Base-by-base conservation (phyloP, 2,329 filamentous ascomycete genomes). In the Ceratocystis eucalypticola region DNA sequence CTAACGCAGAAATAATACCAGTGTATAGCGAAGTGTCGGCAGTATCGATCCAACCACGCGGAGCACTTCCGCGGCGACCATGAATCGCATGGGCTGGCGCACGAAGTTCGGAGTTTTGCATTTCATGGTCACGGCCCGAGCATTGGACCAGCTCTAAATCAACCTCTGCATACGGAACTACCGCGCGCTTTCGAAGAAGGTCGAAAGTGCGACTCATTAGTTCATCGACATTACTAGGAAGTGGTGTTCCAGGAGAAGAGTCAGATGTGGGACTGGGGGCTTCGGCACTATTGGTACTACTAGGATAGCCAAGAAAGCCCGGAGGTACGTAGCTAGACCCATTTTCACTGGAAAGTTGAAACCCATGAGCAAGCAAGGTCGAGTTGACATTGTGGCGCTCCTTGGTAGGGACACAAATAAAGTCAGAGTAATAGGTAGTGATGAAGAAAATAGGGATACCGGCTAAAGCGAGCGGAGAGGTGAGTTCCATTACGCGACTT, bases 381-480 rank as follows among this genome's bases (percentile, higher is more conserved):
- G 85, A 80, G 44, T 91, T 84, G 61, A 97, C 92, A 48, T 86
- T 87, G 30, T 82, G 78, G 63, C 88, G 85, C 72, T 88, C 85
- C 73, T 86, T 88, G 65, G 81, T 81, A 0, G 94, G 92, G 0
- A 96, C 91, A 45, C 97, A 82, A 71, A 99, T 95, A 76, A 96
- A 97, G 77, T 99, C 93, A 44, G 89, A 94, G 76, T 96, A 97
- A 76, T 97, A 99, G 41, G 91, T 96, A 2, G 93, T 96, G 74
- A 96, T 96, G 81, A 97, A 97, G 80, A 97, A 96, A 73, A 99
- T 96, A 65, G 93, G 89, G 64, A 97, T 94, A 71, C 91, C 90
- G 62, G 93, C 93, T 74, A 96, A 82, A 33, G 94, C 93, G 41
- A 97, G 80, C 4, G 93, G 94, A 65, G 87, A 92, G 6, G 92